Conservation (phyloP, 176 grass and related monocot species). For the Aegilops bicornis region DNA sequence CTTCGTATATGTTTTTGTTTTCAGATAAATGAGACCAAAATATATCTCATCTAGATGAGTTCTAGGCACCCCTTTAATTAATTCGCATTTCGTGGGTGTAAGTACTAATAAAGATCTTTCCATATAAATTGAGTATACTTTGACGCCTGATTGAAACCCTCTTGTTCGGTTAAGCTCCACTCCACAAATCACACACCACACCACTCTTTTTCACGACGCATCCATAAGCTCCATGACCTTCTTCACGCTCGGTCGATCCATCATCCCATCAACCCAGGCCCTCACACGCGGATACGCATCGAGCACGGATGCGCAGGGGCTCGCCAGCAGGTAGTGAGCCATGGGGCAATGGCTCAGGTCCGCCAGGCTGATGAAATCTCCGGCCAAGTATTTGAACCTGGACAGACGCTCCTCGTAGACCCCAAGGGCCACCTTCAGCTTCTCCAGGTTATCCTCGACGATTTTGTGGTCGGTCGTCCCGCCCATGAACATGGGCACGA, state of each 20-base stretch:
- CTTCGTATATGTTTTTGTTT: too few species aligned
- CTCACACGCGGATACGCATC: not conserved
- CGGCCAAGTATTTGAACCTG: not conserved
- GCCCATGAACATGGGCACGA: not conserved
- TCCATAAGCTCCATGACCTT: slow-evolving; percentile 8
- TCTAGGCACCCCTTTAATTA: too few species aligned
- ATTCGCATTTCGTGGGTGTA: too few species aligned
- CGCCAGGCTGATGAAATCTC: slow-evolving; percentile 18
- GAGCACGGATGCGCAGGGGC: not conserved
- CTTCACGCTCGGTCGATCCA: not conserved
- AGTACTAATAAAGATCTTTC: too few species aligned
- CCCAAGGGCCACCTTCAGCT: not conserved
- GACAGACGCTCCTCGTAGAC: not conserved
- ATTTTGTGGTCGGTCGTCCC: not conserved
- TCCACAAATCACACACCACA: not conserved
- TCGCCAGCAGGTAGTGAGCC: slow-evolving; percentile 3
- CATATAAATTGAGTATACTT: too few species aligned
- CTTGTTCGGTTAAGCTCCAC: too few species aligned
- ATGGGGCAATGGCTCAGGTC: slow-evolving; percentile 12
- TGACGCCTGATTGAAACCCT: too few species aligned
- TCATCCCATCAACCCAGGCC: not conserved
- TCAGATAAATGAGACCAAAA: too few species aligned
- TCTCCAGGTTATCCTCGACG: not conserved
- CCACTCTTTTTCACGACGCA: not conserved
- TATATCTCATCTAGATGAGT: too few species aligned